Percentiles rank a stretch among this genome's conserved stretches.
Evolutionary conservation across 169 alveolate species (phyloP).

Genomic region (Plasmodium falciparum): DNA sequence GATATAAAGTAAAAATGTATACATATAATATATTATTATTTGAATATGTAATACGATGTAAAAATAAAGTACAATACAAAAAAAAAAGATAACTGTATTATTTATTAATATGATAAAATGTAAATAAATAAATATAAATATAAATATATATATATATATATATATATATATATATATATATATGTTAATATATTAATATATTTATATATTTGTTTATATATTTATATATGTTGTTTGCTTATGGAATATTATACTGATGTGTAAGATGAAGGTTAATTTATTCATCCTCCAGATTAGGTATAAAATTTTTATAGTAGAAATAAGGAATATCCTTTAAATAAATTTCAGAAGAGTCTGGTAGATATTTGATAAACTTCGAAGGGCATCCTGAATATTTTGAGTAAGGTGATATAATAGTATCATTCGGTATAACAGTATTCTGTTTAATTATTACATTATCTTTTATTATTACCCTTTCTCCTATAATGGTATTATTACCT

Average conservation of each 20-base stretch:
- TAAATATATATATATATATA: constrained; percentile 15
- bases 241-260: too few species aligned
- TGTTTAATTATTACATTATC: constrained; percentile 87
- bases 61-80: too few species aligned
- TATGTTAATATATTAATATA: background rate
- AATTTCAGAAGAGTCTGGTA: constrained; percentile 82
- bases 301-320: constrained; percentile 46
- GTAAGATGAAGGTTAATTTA: background rate
- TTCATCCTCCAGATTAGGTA: background rate
- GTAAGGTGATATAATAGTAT: constrained; percentile 87
- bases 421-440: constrained; percentile 87
- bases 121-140: constrained; percentile 1
- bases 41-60: too few species aligned
- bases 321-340: constrained; percentile 40
- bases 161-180: constrained; percentile 8
- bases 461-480: constrained; percentile 87
- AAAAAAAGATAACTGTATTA: too few species aligned
- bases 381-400: constrained; percentile 91
- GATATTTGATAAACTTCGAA: constrained; percentile 83
- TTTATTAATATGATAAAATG: background rate
- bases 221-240: background rate
- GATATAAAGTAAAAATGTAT: too few species aligned
- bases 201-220: background rate
- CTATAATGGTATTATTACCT: constrained; percentile 89
- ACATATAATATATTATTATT: too few species aligned